Conservation (phyloP, 192 early-diverging fungal species). For the Pilobolus umbonatus region DNA sequence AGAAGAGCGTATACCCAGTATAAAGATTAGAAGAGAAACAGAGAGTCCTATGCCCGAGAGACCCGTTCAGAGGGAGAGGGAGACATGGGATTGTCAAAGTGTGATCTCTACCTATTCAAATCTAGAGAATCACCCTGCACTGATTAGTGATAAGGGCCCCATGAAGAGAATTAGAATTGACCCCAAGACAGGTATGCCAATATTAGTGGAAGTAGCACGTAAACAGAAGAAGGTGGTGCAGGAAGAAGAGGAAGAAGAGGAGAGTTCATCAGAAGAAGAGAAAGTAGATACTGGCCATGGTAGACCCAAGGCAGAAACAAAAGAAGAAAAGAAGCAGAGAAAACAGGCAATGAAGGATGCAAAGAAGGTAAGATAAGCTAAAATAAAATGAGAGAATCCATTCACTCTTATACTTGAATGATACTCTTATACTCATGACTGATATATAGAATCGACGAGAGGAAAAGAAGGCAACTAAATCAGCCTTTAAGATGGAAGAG, state of each 20-base stretch:
- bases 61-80: conserved; percentile 50
- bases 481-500: conserved; percentile 72
- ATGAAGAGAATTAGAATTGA: conserved; percentile 60
- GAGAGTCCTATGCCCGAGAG: conserved; percentile 36
- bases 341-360: conserved; percentile 84
- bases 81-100: conserved; percentile 89
- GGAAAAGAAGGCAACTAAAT: conserved; percentile 77
- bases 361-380: conserved; percentile 50
- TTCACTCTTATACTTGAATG: neutral
- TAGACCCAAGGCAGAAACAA: conserved; percentile 75
- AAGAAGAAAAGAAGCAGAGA: conserved; percentile 89
- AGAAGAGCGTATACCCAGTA: conserved; percentile 18
- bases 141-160: conserved; percentile 65
- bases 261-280: conserved; percentile 10
- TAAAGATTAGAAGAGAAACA: conserved; percentile 8
- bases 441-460: conserved; percentile 51
- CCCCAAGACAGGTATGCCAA: conserved; percentile 68
- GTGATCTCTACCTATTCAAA: conserved; percentile 90
- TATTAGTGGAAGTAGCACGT: conserved; percentile 48
- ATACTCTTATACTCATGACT: too few relatives aligned
- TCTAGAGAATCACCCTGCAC: conserved; percentile 85
- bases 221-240: conserved; percentile 35
- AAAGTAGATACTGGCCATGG: conserved; percentile 29
- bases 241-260: conserved; percentile 7
- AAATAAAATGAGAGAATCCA: neutral